Percentiles rank a stretch among this genome's conserved stretches.
Evolutionary conservation across 768 basidiomycete species (phyloP).

Genomic region (Suillus discolor): DNA sequence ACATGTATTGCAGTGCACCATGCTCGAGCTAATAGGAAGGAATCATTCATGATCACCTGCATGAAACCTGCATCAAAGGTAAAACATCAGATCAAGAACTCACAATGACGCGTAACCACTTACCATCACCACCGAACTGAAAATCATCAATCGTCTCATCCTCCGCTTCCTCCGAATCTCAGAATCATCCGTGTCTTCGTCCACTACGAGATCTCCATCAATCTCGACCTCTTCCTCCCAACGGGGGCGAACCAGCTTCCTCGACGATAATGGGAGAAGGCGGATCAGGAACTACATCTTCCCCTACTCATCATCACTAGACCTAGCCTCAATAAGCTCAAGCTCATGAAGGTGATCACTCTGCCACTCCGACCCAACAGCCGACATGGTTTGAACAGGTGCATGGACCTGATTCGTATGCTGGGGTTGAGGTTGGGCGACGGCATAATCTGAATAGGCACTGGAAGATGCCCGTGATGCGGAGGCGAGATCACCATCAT

Average conservation of each 20-base stretch:
- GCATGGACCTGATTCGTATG: neutral
- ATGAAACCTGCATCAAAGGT: constrained; percentile 10
- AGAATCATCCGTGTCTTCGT: constrained; percentile 2
- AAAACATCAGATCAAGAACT: constrained; percentile 12
- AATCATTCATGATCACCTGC: constrained; percentile 23
- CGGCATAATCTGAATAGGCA: neutral
- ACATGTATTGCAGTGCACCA: constrained; percentile 28
- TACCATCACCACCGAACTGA: constrained; percentile 10
- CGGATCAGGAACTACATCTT: neutral
- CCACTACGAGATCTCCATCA: constrained; percentile 6
- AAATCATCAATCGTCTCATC: constrained; percentile 12
- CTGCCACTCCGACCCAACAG: neutral
- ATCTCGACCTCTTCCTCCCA: constrained; percentile 1
- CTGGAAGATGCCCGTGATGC: neutral
- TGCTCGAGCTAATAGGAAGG: constrained; percentile 21
- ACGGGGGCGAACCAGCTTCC: neutral
- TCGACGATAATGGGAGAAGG: neutral
- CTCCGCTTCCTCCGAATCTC: constrained; percentile 14
- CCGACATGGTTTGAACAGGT: neutral
- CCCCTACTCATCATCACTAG: neutral
- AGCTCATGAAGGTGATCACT: neutral
- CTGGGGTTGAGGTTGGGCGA: neutral
- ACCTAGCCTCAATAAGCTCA: constrained; percentile 3
- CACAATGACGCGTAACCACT: neutral
- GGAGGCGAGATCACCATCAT: neutral